Percentiles rank a stretch among this genome's conserved stretches.
These are phyloP conservation scores for Camptophora hylomeconis DNA, from an alignment of 2,329 filamentous ascomycete genomes.

Conservation along the genomic window DNA sequence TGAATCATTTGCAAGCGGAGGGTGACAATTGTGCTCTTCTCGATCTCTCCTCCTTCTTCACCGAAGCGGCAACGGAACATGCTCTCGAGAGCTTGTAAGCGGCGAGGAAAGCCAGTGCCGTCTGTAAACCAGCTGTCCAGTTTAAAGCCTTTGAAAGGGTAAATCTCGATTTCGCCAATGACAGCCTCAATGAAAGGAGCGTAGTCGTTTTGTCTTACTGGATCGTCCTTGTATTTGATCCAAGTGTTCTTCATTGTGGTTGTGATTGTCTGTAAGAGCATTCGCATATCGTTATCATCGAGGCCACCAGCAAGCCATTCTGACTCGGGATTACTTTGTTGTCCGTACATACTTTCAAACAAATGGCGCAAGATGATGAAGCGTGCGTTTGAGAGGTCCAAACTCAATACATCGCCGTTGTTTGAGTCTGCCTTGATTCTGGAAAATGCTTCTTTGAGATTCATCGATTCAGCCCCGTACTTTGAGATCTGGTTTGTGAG, in stretches of 20 bases:
- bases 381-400: no score
- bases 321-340: conserved; percentile 4
- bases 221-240: conserved; percentile 2
- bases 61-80: no score
- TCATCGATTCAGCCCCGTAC: no score
- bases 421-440: no score
- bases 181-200: conserved; percentile 3
- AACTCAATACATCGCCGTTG: no score
- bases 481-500: no score
- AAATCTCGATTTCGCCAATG: conserved; percentile 2
- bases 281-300: conserved; percentile 2
- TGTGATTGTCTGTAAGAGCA: conserved; percentile 1
- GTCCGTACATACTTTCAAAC: conserved; percentile 1
- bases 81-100: no score
- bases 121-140: conserved; percentile 4
- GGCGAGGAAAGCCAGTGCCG: conserved; percentile 2
- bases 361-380: no score
- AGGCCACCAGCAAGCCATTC: conserved; percentile 5
- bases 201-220: conserved; percentile 4
- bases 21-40: no score
- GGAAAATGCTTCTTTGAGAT: no score
- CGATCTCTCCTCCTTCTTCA: no score
- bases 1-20: no score
- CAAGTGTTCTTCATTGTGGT: conserved; percentile 5
- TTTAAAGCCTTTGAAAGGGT: conserved; percentile 2